Base-by-base conservation (phyloP, 768 basidiomycete genomes). In the Macrolepiota dolichaula region DNA sequence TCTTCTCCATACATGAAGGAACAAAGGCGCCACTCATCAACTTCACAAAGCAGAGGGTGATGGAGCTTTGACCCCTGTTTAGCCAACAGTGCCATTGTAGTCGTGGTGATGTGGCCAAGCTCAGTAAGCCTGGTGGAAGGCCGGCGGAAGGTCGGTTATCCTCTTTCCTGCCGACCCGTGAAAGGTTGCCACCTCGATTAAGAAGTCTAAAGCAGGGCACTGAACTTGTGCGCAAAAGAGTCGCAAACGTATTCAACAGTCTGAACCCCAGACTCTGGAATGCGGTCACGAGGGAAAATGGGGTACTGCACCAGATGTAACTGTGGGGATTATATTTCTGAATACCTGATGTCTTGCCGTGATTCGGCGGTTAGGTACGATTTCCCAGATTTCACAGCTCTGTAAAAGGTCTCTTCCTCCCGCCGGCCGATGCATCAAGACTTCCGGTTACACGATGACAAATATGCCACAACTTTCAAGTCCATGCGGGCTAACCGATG, bases 341-440 rank as follows among this genome's bases (percentile, higher is more conserved):
- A 58, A 49, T 40, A 19, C 13, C 22, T 47, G 47, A 58, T 38
- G 12, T 51, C 57, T 19, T 58, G 57, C 47, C 57, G 47, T 58
- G 47, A 38, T 50, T 47, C 57, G 57, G 57, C 47, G 47, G 37
- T 15, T 37, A n/a, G 55, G 29, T 38, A 35, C 46, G 40, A 37
- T 22, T 51, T 51, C 47, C 46, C 24, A 51, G 27, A 47, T 32
- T 58, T 58, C 47, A 37, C 47, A 58, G 57, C 56, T 50, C 49
- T 58, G 36, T 58, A 22, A 49, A 46, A 10, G 47, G 22, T 49
- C 32, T 36, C 57, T 50, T 22, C 29, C n/a, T n/a, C 36, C 15
- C 17, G 15, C 57, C 47, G 57, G 46, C 47, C 36, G 36, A 25
- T 36, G n/a, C 10, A 27, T 2, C 4, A 38, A 25, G 15, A 19